Evolutionary conservation across 257 asterid genomes (phyloP), one percentile per base, ranked within the genome.

Genomic region (Nicotiana undulata): DNA sequence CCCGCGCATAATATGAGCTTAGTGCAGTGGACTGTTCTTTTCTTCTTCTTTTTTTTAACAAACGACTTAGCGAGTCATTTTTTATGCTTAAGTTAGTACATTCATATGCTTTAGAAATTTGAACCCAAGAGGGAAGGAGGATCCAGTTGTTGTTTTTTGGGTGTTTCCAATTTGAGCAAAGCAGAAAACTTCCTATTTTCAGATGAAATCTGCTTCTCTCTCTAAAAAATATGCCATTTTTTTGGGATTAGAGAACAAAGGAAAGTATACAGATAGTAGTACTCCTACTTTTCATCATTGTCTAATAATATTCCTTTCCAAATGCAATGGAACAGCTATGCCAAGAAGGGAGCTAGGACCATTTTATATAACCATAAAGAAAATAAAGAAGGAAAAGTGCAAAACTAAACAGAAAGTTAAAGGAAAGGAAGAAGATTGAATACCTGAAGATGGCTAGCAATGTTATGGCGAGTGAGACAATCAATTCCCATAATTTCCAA

Each of bases 361-460:
- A 49, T 72, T 46, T 72, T 59, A 15, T 46, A 0, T 40, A 40
- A 40, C 49, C 11, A 40, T 40, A 40, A 40, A 1, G 44, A 40
- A 40, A 51, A 60, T 17, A 20, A 16, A 13, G 13, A n/a, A 16
- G 20, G 9, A 28, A 28, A 26, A 6, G 6, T 13, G n/a, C 11
- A 24, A 77, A 56, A 77, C 24, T 31, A 20, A 77, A 76, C 10
- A 16, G 16, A 72, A 80, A 67, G 22, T 34, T 1, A 58, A 61
- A 12, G 22, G 76, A 74, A 49, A 56, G 22, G 8, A 20, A 32
- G 72, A 65, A 75, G 53, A 37, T 1, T 60, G 75, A 84, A 29
- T 91, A 95, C 98, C 85, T 95, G 98, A 84, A 95, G 99, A 92
- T 95, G 99, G 83, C 99, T 95, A 1, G 99, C 99, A 68, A 95